Evolutionary conservation across 352 stramenopile species (phyloP).

Genomic region (Pythium aquatile): DNA sequence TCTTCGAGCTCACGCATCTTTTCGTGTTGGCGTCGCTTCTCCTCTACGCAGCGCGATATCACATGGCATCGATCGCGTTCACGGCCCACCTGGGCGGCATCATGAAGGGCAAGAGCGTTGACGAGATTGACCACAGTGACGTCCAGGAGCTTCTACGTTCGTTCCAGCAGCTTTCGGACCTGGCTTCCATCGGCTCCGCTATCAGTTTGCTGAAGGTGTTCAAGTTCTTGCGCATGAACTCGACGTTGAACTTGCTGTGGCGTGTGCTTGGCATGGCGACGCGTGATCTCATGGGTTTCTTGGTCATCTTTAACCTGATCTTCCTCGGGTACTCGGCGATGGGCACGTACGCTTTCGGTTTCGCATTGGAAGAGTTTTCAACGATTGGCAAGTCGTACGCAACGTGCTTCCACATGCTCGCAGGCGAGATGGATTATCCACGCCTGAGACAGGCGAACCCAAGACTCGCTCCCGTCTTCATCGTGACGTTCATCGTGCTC

Average conservation of each 20-base stretch:
- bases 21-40: slow-evolving; percentile 58
- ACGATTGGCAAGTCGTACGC: slow-evolving; percentile 79
- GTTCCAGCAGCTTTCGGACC: slow-evolving; percentile 75
- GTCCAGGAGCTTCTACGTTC: slow-evolving; percentile 61
- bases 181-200: slow-evolving; percentile 67
- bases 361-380: slow-evolving; percentile 80
- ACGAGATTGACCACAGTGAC: slow-evolving; percentile 62
- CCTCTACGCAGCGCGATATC: slow-evolving; percentile 68
- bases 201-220: slow-evolving; percentile 88
- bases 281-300: slow-evolving; percentile 83
- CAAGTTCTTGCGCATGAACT: slow-evolving; percentile 90
- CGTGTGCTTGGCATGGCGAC: slow-evolving; percentile 81
- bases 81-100: slow-evolving; percentile 42
- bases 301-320: slow-evolving; percentile 89
- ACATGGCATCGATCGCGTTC: slow-evolving; percentile 56
- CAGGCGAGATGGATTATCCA: slow-evolving; percentile 78
- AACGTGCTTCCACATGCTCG: slow-evolving; percentile 88
- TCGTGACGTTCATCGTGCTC: slow-evolving; percentile 83
- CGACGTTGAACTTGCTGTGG: slow-evolving; percentile 85
- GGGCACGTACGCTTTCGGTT: slow-evolving; percentile 83
- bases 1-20: slow-evolving; percentile 84
- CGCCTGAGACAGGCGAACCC: slow-evolving; percentile 79
- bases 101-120: slow-evolving; percentile 30
- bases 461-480: slow-evolving; percentile 74
- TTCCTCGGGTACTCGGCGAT: slow-evolving; percentile 86